phyloP scores from a whole-genome alignment of 371 early-diverging fungal species.

The Conidiobolus incongruus region DNA sequence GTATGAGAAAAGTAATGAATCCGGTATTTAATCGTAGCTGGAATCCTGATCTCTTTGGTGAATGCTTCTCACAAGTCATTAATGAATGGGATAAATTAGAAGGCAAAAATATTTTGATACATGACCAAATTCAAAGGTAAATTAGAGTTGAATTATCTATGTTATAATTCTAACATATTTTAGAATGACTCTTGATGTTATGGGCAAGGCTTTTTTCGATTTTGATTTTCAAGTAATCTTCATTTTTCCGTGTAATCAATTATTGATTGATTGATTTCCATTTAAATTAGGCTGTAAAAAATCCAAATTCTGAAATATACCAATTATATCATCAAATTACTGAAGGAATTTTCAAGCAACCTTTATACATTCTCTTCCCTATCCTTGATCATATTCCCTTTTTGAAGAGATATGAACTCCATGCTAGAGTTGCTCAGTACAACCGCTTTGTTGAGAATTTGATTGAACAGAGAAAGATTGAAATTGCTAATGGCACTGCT shows the following conservation, averaged over 20 bases:
- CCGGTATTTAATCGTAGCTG: background rate
- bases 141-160: background rate
- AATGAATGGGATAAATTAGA: background rate
- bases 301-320: background rate
- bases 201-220: conserved; percentile 5
- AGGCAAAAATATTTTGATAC: no score
- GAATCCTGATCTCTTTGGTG: background rate
- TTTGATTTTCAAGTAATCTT: background rate
- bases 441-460: background rate
- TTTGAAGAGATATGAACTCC: background rate
- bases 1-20: background rate
- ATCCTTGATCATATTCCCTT: no score
- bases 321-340: background rate
- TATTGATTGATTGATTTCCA: no score
- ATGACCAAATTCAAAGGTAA: background rate
- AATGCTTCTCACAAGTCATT: background rate
- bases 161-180: background rate
- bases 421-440: background rate
- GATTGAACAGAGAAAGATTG: background rate
- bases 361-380: background rate
- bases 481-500: background rate
- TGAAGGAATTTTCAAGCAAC: background rate
- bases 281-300: background rate
- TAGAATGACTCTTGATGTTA: conserved; percentile 3
- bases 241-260: no score